Evolutionary conservation across 176 grass and related monocot genomes (phyloP), one percentile per base, ranked within the genome.

Genomic region (Avena sativa): DNA sequence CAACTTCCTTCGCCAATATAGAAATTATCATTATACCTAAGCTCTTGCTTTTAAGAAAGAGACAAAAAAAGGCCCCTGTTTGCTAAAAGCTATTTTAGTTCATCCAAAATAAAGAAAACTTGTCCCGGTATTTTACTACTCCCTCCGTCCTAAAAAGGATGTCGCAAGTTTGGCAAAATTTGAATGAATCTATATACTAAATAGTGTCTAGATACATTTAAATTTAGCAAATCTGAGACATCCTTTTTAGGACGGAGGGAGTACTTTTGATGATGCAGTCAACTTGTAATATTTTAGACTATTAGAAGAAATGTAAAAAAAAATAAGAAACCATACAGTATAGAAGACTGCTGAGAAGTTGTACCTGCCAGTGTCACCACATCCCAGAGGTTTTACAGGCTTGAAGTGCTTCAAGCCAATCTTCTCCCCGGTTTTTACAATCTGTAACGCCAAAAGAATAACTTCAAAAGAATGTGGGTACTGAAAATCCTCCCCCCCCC

Each of bases 311-410:
- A 32, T 53, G 16, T n/a, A 5, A 51, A 56, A 47, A 47, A 79
- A 81, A 2, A 50, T 19, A 84, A 36, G 77, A 75, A 58, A 43
- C 71, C 2, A 59, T 71, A 89, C 38, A 19, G 8, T 61, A 55
- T 15, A 74, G 21, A 85, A 66, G 38, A 89, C 17, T 77, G 19
- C 62, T 69, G 34, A 57, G 77, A 38, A 72, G 50, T 36, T 61
- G 65, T 93, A 99, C 97, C 94, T 99, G 78, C 97, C 97, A 90
- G 97, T 99, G 71, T 99, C 97, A 85, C 97, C 97, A 89, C 78
- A 96, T 47, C 97, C 97, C 26, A 99, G 84, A 69, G 97, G 97
- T 87, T 84, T 94, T 75, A 99, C 74, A 75, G 97, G 97, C 47
- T 83, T 96, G 85, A 99, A 99, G 79, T 96, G 94, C 68, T 96